Evolutionary conservation across 208 protist genomes (phyloP).

Genomic region (Trypanosomatidae sp.): DNA sequence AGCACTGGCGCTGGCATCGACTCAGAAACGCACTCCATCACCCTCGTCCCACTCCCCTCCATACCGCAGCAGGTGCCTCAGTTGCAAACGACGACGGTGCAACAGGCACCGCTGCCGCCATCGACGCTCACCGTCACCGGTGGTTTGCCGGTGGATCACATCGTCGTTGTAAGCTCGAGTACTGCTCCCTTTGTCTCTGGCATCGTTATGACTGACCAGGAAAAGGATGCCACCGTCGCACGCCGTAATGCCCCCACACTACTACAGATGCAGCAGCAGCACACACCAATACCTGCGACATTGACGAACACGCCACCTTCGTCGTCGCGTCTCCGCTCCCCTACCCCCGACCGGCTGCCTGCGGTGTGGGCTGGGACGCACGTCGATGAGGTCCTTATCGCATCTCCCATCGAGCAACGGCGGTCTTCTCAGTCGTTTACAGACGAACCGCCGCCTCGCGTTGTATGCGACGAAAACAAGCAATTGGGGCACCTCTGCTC

Average conservation of each 20-base stretch:
- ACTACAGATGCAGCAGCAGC: not conserved
- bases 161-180: not conserved
- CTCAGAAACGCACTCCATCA: slow-evolving; percentile 8
- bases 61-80: slow-evolving; percentile 7
- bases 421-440: slow-evolving; percentile 6
- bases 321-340: slow-evolving; percentile 15
- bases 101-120: not conserved
- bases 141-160: not conserved
- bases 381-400: not conserved
- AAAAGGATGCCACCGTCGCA: not conserved
- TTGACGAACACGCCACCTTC: not conserved
- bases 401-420: slow-evolving; percentile 5
- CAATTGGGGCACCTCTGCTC: slow-evolving; percentile 8
- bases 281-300: not conserved
- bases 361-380: not conserved
- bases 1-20: not conserved
- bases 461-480: slow-evolving; percentile 16
- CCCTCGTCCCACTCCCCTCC: slow-evolving; percentile 16
- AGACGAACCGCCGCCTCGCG: slow-evolving; percentile 21
- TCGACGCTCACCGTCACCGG: not conserved
- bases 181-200: slow-evolving; percentile 5
- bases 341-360: slow-evolving; percentile 13
- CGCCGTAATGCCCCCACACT: not conserved
- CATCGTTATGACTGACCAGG: not conserved
- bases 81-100: not conserved